Evolutionary conservation across 768 basidiomycete species (phyloP).

Genomic region (Russula dissimulans): DNA sequence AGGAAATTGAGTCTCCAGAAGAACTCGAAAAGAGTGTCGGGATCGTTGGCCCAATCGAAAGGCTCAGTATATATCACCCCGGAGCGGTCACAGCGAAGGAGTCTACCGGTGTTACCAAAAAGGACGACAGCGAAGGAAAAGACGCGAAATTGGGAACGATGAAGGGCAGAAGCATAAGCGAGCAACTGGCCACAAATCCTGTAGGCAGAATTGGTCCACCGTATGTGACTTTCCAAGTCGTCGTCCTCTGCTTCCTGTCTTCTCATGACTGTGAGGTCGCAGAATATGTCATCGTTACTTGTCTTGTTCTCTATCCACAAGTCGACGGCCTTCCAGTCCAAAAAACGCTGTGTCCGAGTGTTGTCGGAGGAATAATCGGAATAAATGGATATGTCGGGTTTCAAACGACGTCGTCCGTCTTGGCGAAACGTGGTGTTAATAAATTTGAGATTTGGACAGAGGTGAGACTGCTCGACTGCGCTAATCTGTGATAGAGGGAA

Average conservation of each 20-base stretch:
- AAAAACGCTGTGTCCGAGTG: background rate
- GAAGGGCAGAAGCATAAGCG: background rate
- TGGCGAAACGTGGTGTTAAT: background rate
- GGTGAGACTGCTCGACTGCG: background rate
- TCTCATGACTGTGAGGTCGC: background rate
- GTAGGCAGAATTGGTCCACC: background rate
- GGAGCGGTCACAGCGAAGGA: slow-evolving; percentile 5
- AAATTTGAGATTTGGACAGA: background rate
- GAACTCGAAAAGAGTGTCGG: background rate
- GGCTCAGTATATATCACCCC: background rate
- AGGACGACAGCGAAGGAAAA: background rate
- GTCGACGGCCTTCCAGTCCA: background rate
- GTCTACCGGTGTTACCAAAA: background rate
- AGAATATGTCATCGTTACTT: background rate
- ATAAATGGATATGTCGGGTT: slow-evolving; percentile 1
- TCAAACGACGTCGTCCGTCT: background rate
- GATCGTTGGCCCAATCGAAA: background rate
- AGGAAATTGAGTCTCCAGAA: slow-evolving; percentile 9
- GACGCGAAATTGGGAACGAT: slow-evolving; percentile 1
- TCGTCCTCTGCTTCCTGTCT: background rate
- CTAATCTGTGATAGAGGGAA: background rate
- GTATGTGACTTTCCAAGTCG: background rate
- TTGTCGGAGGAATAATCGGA: background rate
- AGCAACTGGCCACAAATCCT: background rate
- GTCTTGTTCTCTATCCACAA: background rate